Conservation (phyloP, 768 basidiomycete genomes). For the Multifurca ochricompacta region DNA sequence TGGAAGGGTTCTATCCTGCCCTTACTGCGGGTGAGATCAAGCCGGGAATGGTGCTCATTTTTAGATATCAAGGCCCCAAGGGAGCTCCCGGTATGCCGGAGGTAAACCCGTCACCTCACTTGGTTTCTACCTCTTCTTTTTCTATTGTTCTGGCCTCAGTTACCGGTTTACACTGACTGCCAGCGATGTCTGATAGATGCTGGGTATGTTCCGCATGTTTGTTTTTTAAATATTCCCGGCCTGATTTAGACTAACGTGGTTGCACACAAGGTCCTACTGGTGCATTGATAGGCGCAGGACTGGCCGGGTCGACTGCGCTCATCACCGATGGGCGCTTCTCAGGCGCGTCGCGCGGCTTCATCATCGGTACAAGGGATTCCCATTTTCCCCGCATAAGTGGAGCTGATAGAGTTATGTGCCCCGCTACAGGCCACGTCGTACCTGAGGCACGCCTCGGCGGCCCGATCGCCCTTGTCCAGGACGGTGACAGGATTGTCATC, state of each 20-base stretch:
- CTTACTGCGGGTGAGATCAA: conserved; percentile 70
- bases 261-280: conserved; percentile 57
- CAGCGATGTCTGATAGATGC: conserved; percentile 31
- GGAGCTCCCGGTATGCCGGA: conserved; percentile 93
- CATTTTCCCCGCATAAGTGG: not conserved
- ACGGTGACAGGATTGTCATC: conserved; percentile 73
- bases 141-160: not conserved
- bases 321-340: conserved; percentile 90
- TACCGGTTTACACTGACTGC: not conserved
- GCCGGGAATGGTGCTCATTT: conserved; percentile 66
- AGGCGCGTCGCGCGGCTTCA: conserved; percentile 66
- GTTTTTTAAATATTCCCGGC: not conserved
- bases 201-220: conserved; percentile 28
- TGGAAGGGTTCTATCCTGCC: conserved; percentile 65
- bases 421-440: conserved; percentile 46
- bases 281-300: conserved; percentile 77
- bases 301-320: conserved; percentile 68
- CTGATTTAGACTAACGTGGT: not conserved
- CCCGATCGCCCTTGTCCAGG: conserved; percentile 79
- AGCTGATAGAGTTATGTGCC: not conserved
- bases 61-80: conserved; percentile 86
- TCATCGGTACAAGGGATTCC: conserved; percentile 39
- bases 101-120: conserved; percentile 26
- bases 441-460: conserved; percentile 72
- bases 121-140: not conserved